Percentiles rank a stretch among this genome's conserved stretches.
Conservation (phyloP, 2,329 filamentous ascomycete genomes). For the Stagonosporopsis tanaceti region DNA sequence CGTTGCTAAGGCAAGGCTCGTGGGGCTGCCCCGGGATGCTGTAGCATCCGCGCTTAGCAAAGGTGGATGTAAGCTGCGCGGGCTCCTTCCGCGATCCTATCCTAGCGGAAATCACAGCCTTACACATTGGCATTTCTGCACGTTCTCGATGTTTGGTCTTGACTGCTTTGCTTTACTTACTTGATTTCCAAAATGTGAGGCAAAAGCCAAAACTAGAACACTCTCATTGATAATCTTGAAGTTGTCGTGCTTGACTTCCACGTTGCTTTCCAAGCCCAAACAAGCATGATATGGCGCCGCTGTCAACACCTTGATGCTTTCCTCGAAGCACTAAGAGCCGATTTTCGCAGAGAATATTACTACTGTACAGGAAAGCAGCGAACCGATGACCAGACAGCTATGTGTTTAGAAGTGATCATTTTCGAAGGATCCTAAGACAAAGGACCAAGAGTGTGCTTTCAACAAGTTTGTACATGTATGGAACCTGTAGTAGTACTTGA, state of each 20-base stretch:
- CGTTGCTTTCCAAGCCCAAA: background rate
- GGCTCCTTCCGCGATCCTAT: conserved; percentile 6
- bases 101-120: background rate
- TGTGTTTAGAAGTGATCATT: too few relatives aligned
- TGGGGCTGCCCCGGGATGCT: conserved; percentile 7
- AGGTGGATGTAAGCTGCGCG: conserved; percentile 4
- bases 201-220: too few relatives aligned
- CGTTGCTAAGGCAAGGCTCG: conserved; percentile 8
- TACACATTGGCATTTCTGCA: background rate
- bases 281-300: background rate
- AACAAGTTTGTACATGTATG: too few relatives aligned
- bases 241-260: too few relatives aligned
- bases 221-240: too few relatives aligned
- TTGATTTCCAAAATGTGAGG: background rate
- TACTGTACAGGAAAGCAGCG: too few relatives aligned
- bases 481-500: too few relatives aligned
- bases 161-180: background rate
- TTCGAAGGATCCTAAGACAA: too few relatives aligned
- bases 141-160: too few relatives aligned
- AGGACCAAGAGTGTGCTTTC: too few relatives aligned
- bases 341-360: background rate
- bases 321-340: too few relatives aligned
- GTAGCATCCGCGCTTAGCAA: conserved; percentile 14
- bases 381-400: too few relatives aligned
- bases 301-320: background rate